Conservation (phyloP, 2,329 filamentous ascomycete genomes). For the Leptographium flavum region DNA sequence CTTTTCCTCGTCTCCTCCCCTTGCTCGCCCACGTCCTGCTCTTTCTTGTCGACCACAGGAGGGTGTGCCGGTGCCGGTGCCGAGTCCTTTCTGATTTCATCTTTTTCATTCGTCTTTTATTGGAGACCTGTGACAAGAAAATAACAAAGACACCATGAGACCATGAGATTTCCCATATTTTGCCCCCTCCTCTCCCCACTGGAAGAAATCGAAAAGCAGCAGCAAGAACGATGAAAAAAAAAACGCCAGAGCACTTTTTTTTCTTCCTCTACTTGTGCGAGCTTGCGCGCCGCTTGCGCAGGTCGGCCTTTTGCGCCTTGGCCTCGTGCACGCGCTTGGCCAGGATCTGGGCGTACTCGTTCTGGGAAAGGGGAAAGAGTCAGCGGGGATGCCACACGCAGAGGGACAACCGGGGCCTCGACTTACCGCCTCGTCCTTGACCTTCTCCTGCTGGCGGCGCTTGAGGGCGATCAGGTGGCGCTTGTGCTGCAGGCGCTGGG, state of each 20-base stretch:
- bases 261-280: slow-evolving; percentile 69
- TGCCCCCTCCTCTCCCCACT: slow-evolving; percentile 1
- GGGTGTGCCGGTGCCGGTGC: not conserved
- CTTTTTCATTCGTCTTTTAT: slow-evolving; percentile 1
- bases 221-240: not conserved
- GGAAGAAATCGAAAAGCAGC: not conserved
- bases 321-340: slow-evolving; percentile 95
- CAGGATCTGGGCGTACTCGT: slow-evolving; percentile 91
- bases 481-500: slow-evolving; percentile 99
- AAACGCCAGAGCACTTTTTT: slow-evolving; percentile 15
- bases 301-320: slow-evolving; percentile 85
- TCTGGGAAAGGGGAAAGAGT: slow-evolving; percentile 35
- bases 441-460: slow-evolving; percentile 90
- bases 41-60: not conserved
- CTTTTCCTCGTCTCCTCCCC: not conserved
- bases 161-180: slow-evolving; percentile 2
- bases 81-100: not conserved
- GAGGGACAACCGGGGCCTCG: slow-evolving; percentile 4
- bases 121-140: slow-evolving; percentile 3
- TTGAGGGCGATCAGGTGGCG: slow-evolving; percentile 95
- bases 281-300: slow-evolving; percentile 92
- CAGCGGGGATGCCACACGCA: not conserved
- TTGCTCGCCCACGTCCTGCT: not conserved
- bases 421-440: slow-evolving; percentile 97
- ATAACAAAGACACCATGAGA: slow-evolving; percentile 2